Evolutionary conservation across 352 stramenopile species (phyloP), one percentile per base, ranked within the genome.

Genomic region (Globisporangium nodosum): DNA sequence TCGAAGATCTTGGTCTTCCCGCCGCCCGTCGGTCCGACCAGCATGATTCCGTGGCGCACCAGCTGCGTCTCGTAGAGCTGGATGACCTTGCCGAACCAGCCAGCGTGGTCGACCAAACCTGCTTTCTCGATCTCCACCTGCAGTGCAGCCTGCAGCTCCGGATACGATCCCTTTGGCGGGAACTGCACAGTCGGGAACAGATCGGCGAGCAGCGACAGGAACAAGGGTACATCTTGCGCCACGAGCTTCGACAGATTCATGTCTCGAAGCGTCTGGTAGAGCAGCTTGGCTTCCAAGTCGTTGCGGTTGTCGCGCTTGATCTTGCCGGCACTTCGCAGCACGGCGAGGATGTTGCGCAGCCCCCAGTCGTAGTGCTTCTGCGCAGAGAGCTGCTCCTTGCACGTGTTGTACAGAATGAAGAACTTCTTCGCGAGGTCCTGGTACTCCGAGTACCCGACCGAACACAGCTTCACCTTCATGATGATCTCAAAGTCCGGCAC

Each of bases 181-280:
- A 83, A 92, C 30, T 79, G 72, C 42, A 97, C 90, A 0, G 90
- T 96, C 6, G 96, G 96, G 66, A 99, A 99, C 37, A 99, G 76
- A 66, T 99, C 96, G 8, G 93, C 90, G 0, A 99, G 79, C 20
- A 99, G 66, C 12, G 94, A 98, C 27, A 99, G 69, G 70, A 99
- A 99, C 0, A 99, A 68, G 21, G 97, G 97, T 8, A 99, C 96
- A 68, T 99, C 97, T 74, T 99, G 96, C 3, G 96, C 94, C 5
- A 99, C 95, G 15, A 99, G 76, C 73, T 99, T 99, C 42, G 89
- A 98, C 52, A 99, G 69, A 64, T 99, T 99, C 95, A 99, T 99
- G 64, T 99, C 97, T 60, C 90, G 82, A 8, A 97, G 61, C 0
- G 90, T 96, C 64, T 93, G 83, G 48, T 96, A 94, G 45, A 97